phyloP scores from a whole-genome alignment of 2,329 filamentous ascomycete species.

The Trichoderma gracile region DNA sequence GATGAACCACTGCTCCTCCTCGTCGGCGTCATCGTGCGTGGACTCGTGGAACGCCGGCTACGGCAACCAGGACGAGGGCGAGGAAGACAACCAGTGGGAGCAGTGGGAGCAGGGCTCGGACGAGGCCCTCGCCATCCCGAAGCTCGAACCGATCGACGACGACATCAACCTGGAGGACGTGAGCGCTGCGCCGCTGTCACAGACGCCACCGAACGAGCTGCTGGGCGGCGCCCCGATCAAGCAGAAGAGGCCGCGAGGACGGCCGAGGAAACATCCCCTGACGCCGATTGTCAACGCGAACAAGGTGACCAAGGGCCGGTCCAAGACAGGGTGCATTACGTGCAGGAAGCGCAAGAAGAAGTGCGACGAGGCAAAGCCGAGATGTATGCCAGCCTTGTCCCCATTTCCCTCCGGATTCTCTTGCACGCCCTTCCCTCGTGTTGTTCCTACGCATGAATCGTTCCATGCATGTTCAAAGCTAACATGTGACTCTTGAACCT shows the following conservation, averaged over 20 bases:
- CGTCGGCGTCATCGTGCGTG: conserved; percentile 50
- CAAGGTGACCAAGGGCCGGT: conserved; percentile 76
- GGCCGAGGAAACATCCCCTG: conserved; percentile 78
- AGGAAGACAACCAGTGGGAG: conserved; percentile 51
- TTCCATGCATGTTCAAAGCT: not conserved
- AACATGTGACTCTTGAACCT: conserved; percentile 28
- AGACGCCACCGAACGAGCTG: conserved; percentile 29
- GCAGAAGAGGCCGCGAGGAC: conserved; percentile 69
- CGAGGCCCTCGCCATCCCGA: conserved; percentile 51
- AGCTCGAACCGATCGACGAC: conserved; percentile 59
- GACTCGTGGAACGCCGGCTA: conserved; percentile 49
- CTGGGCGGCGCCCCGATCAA: conserved; percentile 41
- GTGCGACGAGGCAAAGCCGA: conserved; percentile 67
- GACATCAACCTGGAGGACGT: conserved; percentile 56
- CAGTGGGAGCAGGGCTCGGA: conserved; percentile 52
- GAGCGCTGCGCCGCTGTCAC: conserved; percentile 43
- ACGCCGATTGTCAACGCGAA: conserved; percentile 57
- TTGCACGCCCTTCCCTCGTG: not conserved
- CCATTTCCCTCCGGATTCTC: too few relatives aligned
- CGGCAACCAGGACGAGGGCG: conserved; percentile 41
- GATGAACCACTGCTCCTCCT: conserved; percentile 47
- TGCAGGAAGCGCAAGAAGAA: conserved; percentile 72
- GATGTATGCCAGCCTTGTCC: conserved; percentile 54
- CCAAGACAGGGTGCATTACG: conserved; percentile 68
- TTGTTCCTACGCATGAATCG: not conserved